A percentile compares a stretch with the other conserved stretches of the same genome.
These are phyloP conservation scores for Viola pubescens DNA, from an alignment of 441 rosid genomes.

Conservation along the genomic window DNA sequence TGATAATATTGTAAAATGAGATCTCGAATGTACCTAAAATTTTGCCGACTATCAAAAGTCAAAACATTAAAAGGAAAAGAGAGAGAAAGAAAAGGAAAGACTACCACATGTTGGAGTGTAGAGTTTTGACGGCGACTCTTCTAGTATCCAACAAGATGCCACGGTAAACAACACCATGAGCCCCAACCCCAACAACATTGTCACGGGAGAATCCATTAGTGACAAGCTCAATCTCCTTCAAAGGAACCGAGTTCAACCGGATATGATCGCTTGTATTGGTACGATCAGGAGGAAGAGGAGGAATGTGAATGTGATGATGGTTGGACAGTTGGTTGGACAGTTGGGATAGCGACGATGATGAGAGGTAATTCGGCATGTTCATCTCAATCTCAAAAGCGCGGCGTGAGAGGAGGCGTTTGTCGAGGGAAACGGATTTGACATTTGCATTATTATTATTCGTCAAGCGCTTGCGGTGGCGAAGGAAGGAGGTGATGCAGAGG, in stretches of 20 bases:
- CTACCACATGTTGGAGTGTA: constrained; percentile 34
- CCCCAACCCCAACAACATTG: constrained; percentile 47
- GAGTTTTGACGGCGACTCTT: constrained; percentile 46
- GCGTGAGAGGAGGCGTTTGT: constrained; percentile 26
- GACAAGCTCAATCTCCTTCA: constrained; percentile 33
- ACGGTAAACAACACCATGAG: constrained; percentile 36
- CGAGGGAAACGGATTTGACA: constrained; percentile 25
- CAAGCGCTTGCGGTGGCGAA: constrained; percentile 11
- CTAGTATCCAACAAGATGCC: constrained; percentile 40
- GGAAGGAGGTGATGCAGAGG: constrained; percentile 22
- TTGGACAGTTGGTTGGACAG: too few species aligned
- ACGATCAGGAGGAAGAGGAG: too few species aligned
- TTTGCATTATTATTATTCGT: too few species aligned
- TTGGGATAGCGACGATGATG: too few species aligned
- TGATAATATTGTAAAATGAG: too few species aligned
- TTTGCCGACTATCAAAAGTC: neutral
- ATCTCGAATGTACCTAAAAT: too few species aligned
- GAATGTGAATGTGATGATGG: too few species aligned
- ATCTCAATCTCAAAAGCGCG: constrained; percentile 26
- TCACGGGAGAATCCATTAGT: constrained; percentile 43
- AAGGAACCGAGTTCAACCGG: too few species aligned
- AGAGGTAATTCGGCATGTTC: constrained; percentile 28
- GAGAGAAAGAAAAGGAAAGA: neutral
- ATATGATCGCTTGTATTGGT: too few species aligned
- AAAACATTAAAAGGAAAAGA: neutral